Evolutionary conservation across 1,284 basidiomycete species (phyloP).

Genomic region (Fomitiporia mediterranea): DNA sequence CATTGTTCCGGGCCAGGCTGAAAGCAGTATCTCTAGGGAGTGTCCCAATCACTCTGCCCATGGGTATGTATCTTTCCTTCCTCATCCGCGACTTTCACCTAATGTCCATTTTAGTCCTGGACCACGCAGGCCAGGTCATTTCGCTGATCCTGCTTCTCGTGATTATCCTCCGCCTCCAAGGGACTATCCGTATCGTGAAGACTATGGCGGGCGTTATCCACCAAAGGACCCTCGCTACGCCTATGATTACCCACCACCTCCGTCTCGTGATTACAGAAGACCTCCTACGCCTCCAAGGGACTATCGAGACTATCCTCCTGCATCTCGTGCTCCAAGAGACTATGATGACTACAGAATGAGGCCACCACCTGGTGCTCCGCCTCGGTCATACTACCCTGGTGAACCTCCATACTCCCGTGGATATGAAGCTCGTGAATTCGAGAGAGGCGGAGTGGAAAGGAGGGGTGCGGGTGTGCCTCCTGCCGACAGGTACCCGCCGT

Average conservation of each 20-base stretch:
- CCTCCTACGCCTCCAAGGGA: conserved; percentile 58
- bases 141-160: conserved; percentile 46
- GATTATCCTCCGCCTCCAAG: conserved; percentile 44
- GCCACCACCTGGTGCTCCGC: conserved; percentile 34
- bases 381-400: conserved; percentile 39
- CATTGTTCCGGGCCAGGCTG: background rate
- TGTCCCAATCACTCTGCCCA: conserved; percentile 57
- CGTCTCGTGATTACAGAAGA: conserved; percentile 52
- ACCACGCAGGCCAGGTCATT: conserved; percentile 24
- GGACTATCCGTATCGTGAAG: conserved; percentile 49
- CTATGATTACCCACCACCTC: conserved; percentile 43
- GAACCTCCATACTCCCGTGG: conserved; percentile 20
- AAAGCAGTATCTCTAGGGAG: conserved; percentile 46
- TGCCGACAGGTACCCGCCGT: conserved; percentile 38
- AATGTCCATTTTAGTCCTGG: conserved; percentile 18
- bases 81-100: background rate
- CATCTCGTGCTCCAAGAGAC: conserved; percentile 51
- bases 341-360: conserved; percentile 61
- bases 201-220: conserved; percentile 42
- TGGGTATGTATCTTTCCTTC: conserved; percentile 27
- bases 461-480: conserved; percentile 29
- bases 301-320: conserved; percentile 56
- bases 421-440: conserved; percentile 29
- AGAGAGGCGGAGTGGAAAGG: conserved; percentile 1
- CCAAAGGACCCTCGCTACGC: conserved; percentile 44